Conservation (phyloP, 2,329 filamentous ascomycete genomes). For the Lasiodiplodia citricola region DNA sequence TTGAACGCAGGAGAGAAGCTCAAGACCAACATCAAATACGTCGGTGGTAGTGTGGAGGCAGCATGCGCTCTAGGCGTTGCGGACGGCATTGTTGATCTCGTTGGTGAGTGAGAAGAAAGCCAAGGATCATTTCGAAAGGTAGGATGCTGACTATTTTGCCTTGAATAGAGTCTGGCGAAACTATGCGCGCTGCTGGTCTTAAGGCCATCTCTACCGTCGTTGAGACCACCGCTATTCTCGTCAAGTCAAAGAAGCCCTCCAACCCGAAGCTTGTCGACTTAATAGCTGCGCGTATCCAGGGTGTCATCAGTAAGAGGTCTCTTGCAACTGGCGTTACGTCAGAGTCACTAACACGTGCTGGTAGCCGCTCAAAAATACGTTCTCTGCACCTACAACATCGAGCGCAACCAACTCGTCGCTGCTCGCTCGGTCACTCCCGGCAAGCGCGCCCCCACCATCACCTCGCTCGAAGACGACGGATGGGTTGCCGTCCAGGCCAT, state of each 20-base stretch:
- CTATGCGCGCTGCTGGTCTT: constrained; percentile 93
- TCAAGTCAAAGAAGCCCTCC: constrained; percentile 85
- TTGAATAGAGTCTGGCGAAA: constrained; percentile 86
- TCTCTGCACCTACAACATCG: constrained; percentile 94
- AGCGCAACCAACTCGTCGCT: constrained; percentile 68
- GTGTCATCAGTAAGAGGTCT: constrained; percentile 77
- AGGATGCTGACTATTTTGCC: background rate
- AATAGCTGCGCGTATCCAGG: constrained; percentile 84
- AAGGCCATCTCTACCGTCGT: constrained; percentile 94
- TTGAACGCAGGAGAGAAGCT: constrained; percentile 49
- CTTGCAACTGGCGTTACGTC: constrained; percentile 28
- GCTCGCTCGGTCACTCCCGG: constrained; percentile 86
- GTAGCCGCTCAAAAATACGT: constrained; percentile 86
- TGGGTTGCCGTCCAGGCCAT: constrained; percentile 96
- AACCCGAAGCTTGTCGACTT: constrained; percentile 81
- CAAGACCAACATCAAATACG: constrained; percentile 87
- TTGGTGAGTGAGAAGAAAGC: constrained; percentile 67
- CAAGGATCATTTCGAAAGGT: background rate
- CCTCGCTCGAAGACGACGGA: constrained; percentile 81
- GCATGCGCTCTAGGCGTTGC: constrained; percentile 94
- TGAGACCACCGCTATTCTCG: constrained; percentile 83
- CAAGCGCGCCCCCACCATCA: constrained; percentile 90
- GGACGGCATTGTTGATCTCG: constrained; percentile 95
- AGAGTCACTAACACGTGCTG: constrained; percentile 26
- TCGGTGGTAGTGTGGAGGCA: constrained; percentile 96